These are phyloP conservation scores for Aspergillus avenaceus DNA, from an alignment of 495 filamentous ascomycete genomes.

Conservation along the genomic window DNA sequence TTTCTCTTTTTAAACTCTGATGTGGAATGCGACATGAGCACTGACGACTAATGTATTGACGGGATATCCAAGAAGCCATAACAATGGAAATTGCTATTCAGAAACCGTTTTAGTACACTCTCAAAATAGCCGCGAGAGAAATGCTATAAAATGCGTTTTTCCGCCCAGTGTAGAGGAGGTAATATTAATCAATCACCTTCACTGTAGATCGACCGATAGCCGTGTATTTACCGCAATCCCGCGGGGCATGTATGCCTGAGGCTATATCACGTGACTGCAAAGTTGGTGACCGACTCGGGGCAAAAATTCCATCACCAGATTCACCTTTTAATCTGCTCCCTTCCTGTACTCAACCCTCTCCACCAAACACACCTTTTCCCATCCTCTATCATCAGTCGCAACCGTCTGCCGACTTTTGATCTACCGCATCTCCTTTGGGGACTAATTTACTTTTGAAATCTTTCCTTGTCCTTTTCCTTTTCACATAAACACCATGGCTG, in stretches of 20 bases:
- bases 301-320: slow-evolving; percentile 46
- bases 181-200: no score
- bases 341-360: slow-evolving; percentile 16
- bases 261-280: slow-evolving; percentile 36
- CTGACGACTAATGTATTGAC: slow-evolving; percentile 7
- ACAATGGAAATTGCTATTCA: background rate
- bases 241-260: slow-evolving; percentile 24
- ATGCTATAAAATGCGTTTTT: no score
- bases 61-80: slow-evolving; percentile 2
- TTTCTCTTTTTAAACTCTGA: background rate
- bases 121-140: no score
- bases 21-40: slow-evolving; percentile 18
- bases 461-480: slow-evolving; percentile 7
- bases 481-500: slow-evolving; percentile 56
- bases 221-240: slow-evolving; percentile 1
- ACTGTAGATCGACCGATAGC: background rate
- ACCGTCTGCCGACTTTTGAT: slow-evolving; percentile 12
- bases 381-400: slow-evolving; percentile 20
- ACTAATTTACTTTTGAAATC: background rate
- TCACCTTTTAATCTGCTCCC: slow-evolving; percentile 23
- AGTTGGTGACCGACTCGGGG: slow-evolving; percentile 30
- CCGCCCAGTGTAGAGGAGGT: no score
- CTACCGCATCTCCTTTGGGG: background rate
- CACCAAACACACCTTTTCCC: slow-evolving; percentile 8
- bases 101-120: background rate